Evolutionary conservation across 495 filamentous ascomycete genomes (phyloP), one percentile per base, ranked within the genome.

Genomic region (Aspergillus incahuasiensis): DNA sequence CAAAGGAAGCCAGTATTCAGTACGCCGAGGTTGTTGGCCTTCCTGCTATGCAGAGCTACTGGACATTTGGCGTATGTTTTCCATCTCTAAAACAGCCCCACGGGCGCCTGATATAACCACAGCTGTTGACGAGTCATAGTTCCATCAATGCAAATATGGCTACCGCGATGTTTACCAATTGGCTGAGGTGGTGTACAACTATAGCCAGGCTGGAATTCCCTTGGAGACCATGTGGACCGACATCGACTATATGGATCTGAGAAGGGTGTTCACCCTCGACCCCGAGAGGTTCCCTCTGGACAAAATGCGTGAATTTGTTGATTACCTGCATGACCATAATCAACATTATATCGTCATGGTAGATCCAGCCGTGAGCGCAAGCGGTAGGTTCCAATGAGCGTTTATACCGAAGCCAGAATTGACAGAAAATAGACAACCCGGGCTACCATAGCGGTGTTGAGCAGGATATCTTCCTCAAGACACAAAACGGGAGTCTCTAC

Each of bases 171-270:
- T 84, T 47, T 92, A 81, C 56, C 84, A 89, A 34, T 82, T 94
- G 25, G 89, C 89, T 21, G 90, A 90, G 61, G 88, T 86, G 1
- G 82, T 94, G 20, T 80, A 83, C 46, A 95, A 94, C 67, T 94
- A 95, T 72, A 86, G 81, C 54, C 65, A 74, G 28, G 89, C 90
- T 11, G 69, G 70, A 7, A 95, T 95, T 57, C 90, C 90, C 0
- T 72, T 96, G 7, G 90, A 96, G 68, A 91, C 87, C 0, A 89
- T 91, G 84, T 95, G 90, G 90, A 92, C 86, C 4, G 89, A 92
- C 63, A 92, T 92, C 47, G 77, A 91, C 62, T 90, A 92, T 66
- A 90, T 91, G 86, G 76, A 85, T 61, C 57, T 62, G 11, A 72
- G 87, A 65, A 75, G 72, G 56, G 80, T 91, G 44, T 94, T 96